These are phyloP conservation scores for Clavispora santaluciae DNA, from an alignment of 805 yeast genomes.

Conservation along the genomic window DNA sequence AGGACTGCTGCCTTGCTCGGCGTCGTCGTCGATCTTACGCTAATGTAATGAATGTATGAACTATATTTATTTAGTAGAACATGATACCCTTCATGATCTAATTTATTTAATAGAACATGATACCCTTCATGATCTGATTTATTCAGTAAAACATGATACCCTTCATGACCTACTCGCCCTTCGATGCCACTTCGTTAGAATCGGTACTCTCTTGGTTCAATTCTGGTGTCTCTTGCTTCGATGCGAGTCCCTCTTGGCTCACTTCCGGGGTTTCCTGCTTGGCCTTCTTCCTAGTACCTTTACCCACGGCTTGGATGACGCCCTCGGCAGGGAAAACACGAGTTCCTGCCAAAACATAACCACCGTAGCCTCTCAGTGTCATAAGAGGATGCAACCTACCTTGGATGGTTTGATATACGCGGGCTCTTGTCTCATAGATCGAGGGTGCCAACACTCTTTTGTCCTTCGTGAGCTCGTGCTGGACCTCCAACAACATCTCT, in stretches of 20 bases:
- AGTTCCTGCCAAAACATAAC: slow-evolving; percentile 74
- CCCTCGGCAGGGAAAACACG: slow-evolving; percentile 66
- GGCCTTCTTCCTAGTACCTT: slow-evolving; percentile 47
- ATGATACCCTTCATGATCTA: not conserved
- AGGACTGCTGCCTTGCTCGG: too few species aligned
- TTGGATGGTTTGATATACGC: slow-evolving; percentile 87
- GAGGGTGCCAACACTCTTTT: slow-evolving; percentile 76
- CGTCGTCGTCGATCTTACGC: too few species aligned
- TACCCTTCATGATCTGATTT: too few species aligned
- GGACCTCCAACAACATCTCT: slow-evolving; percentile 71
- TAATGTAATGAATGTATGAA: not conserved
- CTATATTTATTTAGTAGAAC: not conserved
- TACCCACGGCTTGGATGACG: slow-evolving; percentile 62
- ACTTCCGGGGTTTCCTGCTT: slow-evolving; percentile 6
- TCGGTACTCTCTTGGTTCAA: too few species aligned
- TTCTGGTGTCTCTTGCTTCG: not conserved
- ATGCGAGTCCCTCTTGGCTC: not conserved
- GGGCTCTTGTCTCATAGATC: slow-evolving; percentile 72
- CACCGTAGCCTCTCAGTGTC: slow-evolving; percentile 93
- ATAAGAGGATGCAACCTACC: slow-evolving; percentile 93
- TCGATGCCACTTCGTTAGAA: too few species aligned
- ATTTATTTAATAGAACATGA: too few species aligned
- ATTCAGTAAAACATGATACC: too few species aligned
- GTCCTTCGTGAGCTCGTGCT: slow-evolving; percentile 62
- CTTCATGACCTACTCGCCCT: too few species aligned